Percentiles rank a stretch among this genome's conserved stretches.
Evolutionary conservation across 345 rosid genomes (phyloP).

Genomic region (Gossypium bickii): DNA sequence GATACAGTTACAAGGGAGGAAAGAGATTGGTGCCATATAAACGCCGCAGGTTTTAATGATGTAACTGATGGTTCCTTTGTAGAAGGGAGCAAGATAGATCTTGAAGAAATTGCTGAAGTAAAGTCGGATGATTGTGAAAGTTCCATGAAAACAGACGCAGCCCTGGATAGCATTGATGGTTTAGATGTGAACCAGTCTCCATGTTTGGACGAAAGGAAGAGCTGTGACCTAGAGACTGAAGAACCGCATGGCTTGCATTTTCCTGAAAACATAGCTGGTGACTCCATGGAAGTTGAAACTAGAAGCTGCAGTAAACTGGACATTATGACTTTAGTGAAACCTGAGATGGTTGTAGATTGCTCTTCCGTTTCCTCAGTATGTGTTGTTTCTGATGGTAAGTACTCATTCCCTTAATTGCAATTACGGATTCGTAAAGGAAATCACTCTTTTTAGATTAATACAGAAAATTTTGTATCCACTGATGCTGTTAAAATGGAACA

Average conservation of each 20-base stretch:
- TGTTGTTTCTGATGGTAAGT: conserved; percentile 18
- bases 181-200: neutral
- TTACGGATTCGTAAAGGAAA: neutral
- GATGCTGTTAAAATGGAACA: conserved; percentile 4
- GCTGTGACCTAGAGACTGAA: neutral
- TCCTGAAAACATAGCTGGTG: neutral
- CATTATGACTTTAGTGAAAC: conserved; percentile 6
- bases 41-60: neutral
- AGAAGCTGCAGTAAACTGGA: neutral
- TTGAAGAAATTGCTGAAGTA: conserved; percentile 4
- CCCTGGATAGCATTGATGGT: neutral
- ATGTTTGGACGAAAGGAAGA: neutral
- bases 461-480: neutral
- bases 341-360: neutral
- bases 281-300: conserved; percentile 6
- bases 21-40: neutral
- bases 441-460: neutral
- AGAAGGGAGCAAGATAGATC: conserved; percentile 6
- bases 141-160: conserved; percentile 7
- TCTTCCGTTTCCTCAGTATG: neutral
- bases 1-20: neutral
- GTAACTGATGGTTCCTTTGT: conserved; percentile 4
- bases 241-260: conserved; percentile 8
- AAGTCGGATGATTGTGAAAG: conserved; percentile 3
- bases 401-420: neutral